A percentile compares a stretch with the other conserved stretches of the same genome.
Evolutionary conservation across 1,139 yeast genomes (phyloP).

Genomic region (Suzukiozyma palmioleophila): DNA sequence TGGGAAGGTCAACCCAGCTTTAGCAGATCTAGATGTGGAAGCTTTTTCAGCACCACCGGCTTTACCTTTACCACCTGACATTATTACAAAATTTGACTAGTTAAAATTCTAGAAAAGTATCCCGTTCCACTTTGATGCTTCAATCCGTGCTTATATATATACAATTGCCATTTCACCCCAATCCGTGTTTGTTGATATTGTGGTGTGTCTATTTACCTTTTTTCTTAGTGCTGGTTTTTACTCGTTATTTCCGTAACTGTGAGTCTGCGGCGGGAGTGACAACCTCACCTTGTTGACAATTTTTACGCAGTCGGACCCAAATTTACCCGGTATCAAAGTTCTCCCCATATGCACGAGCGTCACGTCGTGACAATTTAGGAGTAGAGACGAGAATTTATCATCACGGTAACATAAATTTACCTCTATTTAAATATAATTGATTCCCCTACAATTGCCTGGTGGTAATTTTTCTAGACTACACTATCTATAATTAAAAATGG

Average conservation of each 20-base stretch:
- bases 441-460: not conserved
- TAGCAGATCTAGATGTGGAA: conserved; percentile 95
- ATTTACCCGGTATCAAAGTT: not conserved
- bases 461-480: not conserved
- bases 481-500: conserved; percentile 50
- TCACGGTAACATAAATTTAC: not conserved
- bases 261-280: not conserved
- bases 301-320: not conserved
- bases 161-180: not conserved
- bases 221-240: not conserved
- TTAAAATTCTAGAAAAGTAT: not conserved
- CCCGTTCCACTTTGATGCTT: not conserved
- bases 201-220: not conserved
- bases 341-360: not conserved
- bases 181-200: not conserved
- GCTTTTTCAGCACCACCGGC: conserved; percentile 92
- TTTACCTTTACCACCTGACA: conserved; percentile 99
- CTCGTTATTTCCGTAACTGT: not conserved
- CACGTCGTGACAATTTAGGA: not conserved
- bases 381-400: not conserved
- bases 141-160: not conserved
- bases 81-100: conserved; percentile 21
- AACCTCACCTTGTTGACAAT: no score
- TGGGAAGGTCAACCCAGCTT: conserved; percentile 99
- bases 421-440: conserved; percentile 1